These are phyloP conservation scores for Ceratocystis lukuohia DNA, from an alignment of 2,329 filamentous ascomycete species.

Conservation along the genomic window DNA sequence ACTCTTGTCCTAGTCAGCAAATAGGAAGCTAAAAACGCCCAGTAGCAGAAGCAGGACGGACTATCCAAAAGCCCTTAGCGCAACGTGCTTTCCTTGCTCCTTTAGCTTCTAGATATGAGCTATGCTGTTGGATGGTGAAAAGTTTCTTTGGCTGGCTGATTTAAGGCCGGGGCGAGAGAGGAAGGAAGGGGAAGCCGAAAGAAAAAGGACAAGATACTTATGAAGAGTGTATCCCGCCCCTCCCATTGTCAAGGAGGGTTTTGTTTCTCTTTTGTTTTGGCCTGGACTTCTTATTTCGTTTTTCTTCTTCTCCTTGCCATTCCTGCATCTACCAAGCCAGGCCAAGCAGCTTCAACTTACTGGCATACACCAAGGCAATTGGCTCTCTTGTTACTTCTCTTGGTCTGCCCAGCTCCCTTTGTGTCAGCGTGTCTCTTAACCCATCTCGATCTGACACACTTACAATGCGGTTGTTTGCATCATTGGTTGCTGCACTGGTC, in stretches of 20 bases:
- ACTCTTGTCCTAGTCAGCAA: neutral
- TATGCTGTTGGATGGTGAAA: too few species aligned
- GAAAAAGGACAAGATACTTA: too few species aligned
- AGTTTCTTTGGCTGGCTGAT: too few species aligned
- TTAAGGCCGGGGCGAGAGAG: too few species aligned
- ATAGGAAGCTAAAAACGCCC: neutral
- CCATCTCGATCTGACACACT: neutral
- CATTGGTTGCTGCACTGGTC: neutral
- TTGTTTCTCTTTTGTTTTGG: too few species aligned
- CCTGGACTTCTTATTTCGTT: neutral
- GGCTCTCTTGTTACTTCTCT: neutral
- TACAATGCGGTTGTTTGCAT: neutral
- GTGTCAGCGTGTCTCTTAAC: neutral
- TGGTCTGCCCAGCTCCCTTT: neutral
- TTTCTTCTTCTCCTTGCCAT: neutral
- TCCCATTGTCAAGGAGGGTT: too few species aligned
- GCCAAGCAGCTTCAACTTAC: too few species aligned
- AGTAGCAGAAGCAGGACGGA: neutral
- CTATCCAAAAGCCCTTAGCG: neutral
- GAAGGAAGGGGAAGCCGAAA: too few species aligned
- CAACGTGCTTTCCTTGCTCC: neutral
- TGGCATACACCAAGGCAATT: too few species aligned
- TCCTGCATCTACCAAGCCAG: neutral
- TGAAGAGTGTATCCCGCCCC: too few species aligned
- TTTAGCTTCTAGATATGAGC: neutral